phyloP scores from a whole-genome alignment of 352 stramenopile species.

The Aphanomyces euteiches region DNA sequence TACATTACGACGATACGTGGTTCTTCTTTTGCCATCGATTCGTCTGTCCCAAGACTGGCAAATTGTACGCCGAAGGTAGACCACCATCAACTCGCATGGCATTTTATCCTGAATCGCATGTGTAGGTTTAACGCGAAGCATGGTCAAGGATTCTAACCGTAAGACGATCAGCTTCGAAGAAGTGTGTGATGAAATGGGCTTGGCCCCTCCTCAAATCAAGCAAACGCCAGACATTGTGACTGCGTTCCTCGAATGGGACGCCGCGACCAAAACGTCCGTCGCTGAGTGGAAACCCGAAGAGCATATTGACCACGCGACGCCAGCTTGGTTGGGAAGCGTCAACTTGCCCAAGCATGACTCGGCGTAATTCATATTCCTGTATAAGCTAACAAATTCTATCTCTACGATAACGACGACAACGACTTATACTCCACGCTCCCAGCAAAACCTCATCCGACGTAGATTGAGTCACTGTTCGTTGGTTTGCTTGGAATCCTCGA shows the following conservation, averaged over 20 bases:
- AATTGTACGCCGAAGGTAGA: conserved; percentile 49
- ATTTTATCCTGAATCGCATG: background rate
- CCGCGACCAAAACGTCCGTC: conserved; percentile 34
- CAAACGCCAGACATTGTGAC: conserved; percentile 43
- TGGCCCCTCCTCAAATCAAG: conserved; percentile 31
- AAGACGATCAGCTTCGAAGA: conserved; percentile 35
- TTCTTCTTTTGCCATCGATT: conserved; percentile 64
- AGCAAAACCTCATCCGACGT: too few species aligned
- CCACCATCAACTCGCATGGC: background rate
- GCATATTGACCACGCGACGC: background rate
- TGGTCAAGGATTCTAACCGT: conserved; percentile 34
- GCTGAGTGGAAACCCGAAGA: conserved; percentile 18
- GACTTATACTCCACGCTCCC: too few species aligned
- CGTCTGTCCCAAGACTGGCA: conserved; percentile 47
- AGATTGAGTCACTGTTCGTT: too few species aligned
- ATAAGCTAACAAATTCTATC: too few species aligned
- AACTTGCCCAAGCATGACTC: conserved; percentile 12
- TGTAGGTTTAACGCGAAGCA: conserved; percentile 34
- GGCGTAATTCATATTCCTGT: too few species aligned
- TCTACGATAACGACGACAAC: too few species aligned
- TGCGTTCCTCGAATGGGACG: conserved; percentile 48
- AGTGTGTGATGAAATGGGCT: conserved; percentile 34
- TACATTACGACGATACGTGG: conserved; percentile 57
- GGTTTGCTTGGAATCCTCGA: too few species aligned
- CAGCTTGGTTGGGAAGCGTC: background rate